Base-by-base conservation (phyloP, 345 rosid genomes). In the Brassica cretica region DNA sequence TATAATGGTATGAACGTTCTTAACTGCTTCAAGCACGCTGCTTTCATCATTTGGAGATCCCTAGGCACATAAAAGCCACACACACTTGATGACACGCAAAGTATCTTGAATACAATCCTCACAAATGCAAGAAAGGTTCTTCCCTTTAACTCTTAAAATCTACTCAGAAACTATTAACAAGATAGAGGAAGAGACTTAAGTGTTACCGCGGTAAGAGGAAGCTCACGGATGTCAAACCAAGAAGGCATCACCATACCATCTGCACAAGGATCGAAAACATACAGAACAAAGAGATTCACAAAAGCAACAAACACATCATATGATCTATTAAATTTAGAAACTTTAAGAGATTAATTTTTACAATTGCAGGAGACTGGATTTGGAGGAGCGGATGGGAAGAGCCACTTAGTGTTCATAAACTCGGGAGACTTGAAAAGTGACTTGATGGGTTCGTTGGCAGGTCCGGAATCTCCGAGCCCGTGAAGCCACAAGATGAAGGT, bases 241-340 rank as follows among this genome's bases (percentile, higher is more conserved):
- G 97, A 91, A 65, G 97, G 96, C 96, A 94, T 94, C 75, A 88
- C 87, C 77, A 85, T 76, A 82, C 94, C 96, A 85, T 88, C 98
- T 94, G 76, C 83, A 81, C 60, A 71, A 76, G 24, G 41, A 39
- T 37, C 41, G 8, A 10, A 8, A 9, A 2, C 14, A 0, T 41
- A 41, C 1, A 41, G 49, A 10, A 41, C 5, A 2, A 41, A 1
- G 49, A 41, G 49, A 41, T 41, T 41, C 49, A 10, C 14, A 49
- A 49, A 6, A 46, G n/a, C 4, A 5, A 12, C 51, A 44, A 44
- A 14, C 15, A 46, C 55, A 12, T 46, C 6, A 5, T 27, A 27
- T 51, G 56, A 5, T 51, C 19, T 51, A 51, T n/a, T 49, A 51
- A 51, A 51, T 15, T 51, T 51, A 51, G 56, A 51, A 71, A 68